Evolutionary conservation across 2,329 filamentous ascomycete species (phyloP), one percentile per base, ranked within the genome.

Genomic region (Aspergillus sp.): DNA sequence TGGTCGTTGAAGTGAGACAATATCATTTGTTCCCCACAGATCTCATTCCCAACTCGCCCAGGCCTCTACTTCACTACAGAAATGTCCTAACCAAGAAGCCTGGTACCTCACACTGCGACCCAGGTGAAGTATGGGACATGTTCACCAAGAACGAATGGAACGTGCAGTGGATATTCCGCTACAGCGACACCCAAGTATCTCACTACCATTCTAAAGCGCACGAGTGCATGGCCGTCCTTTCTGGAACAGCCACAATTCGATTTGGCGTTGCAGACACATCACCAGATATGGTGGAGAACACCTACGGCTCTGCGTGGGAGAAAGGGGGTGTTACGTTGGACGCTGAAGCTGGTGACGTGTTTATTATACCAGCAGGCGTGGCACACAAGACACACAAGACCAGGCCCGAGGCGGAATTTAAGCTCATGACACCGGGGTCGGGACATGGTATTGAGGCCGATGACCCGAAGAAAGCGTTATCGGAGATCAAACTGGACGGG

Each of bases 121-220:
- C 27, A 31, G 27, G 27, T 11, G 27, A 31, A 31, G 27, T 31
- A 31, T 31, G 27, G 27, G 74, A 81, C 53, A 69, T 77, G 14
- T 82, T 84, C 65, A 62, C 70, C 1, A 59, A 64, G 23, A 84
- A 86, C 61, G 78, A 72, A 25, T 86, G 83, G 83, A 64, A 79
- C 33, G 76, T 77, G 0, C 77, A 82, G 58, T 86, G 84, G 83
- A 81, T 86, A 49, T 81, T 79, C 60, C 79, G 83, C 37, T 87
- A 87, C 67, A 80, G 82, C 1, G 68, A 73, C 6, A 83, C 82
- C 0, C 84, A 85, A 56, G 50, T 66, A 12, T 82, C 84, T 0
- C 84, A 87, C 68, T 87, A 85, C 63, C 84, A 87, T 68, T 81
- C 81, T 3, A 65, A 69, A 8, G 78, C 81, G 0, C 84, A 87